Evolutionary conservation across 306 rosid species (phyloP).

Genomic region (Malus asiatica): DNA sequence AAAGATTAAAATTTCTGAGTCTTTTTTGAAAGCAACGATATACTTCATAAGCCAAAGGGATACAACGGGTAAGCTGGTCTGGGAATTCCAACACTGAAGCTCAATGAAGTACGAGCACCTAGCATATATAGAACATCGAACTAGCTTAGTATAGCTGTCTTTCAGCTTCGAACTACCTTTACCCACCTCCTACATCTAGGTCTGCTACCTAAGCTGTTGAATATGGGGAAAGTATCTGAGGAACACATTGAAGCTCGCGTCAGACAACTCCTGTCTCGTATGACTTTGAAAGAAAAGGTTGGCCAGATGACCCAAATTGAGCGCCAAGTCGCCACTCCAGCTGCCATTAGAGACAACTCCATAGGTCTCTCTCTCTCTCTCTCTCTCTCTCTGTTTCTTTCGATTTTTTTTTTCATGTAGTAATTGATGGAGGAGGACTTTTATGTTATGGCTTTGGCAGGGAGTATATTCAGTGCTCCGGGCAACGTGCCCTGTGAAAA

Average conservation of each 20-base stretch:
- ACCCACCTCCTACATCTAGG: too few species aligned
- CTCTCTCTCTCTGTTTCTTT: neutral
- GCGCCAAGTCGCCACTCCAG: conserved; percentile 40
- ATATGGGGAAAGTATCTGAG: neutral
- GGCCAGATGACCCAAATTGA: conserved; percentile 82
- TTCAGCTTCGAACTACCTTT: too few species aligned
- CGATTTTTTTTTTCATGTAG: neutral
- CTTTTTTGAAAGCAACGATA: too few species aligned
- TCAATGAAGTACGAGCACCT: too few species aligned
- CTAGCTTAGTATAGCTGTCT: too few species aligned
- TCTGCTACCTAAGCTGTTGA: neutral
- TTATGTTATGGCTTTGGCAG: conserved; percentile 10
- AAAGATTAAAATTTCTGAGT: too few species aligned
- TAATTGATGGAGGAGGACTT: neutral
- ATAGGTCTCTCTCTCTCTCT: conserved; percentile 35
- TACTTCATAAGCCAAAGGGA: too few species aligned
- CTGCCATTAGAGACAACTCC: conserved; percentile 28
- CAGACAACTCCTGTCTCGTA: conserved; percentile 56
- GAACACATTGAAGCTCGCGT: conserved; percentile 51
- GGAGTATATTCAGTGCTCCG: conserved; percentile 39
- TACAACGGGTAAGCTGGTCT: too few species aligned
- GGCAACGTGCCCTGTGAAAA: conserved; percentile 47
- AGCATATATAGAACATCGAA: too few species aligned
- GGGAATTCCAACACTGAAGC: too few species aligned
- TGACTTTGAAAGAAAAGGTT: conserved; percentile 65